Evolutionary conservation across 1,284 basidiomycete genomes (phyloP).

Genomic region (Agaricales sp.): DNA sequence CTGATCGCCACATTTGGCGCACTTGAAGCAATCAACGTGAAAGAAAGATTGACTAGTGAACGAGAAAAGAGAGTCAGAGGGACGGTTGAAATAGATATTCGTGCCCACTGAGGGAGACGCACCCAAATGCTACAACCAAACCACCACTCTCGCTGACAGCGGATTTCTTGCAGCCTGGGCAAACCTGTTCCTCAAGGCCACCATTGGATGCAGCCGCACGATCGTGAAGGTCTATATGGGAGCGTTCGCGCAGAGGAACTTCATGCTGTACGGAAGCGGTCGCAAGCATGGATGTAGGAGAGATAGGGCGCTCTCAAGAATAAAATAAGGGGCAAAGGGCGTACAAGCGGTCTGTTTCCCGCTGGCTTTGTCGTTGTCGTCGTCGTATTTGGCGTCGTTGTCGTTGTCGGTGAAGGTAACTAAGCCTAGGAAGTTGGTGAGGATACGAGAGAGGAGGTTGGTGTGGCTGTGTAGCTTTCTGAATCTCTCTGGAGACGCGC

Average conservation of each 20-base stretch:
- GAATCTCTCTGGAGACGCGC: too few species aligned
- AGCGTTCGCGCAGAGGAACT: constrained; percentile 1
- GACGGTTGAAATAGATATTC: constrained; percentile 15
- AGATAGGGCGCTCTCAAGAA: neutral
- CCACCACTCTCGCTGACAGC: constrained; percentile 82
- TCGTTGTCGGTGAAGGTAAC: neutral
- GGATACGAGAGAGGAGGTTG: neutral
- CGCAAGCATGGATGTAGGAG: neutral
- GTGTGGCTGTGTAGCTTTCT: neutral
- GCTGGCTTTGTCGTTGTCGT: constrained; percentile 11
- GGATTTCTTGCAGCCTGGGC: constrained; percentile 78
- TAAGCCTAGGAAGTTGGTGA: neutral
- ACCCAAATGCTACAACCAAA: constrained; percentile 89
- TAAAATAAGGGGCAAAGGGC: constrained; percentile 6
- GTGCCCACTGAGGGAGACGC: constrained; percentile 15
- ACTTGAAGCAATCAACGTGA: constrained; percentile 77
- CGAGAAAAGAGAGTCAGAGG: constrained; percentile 8
- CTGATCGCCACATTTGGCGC: constrained; percentile 71
- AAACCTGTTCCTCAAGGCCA: constrained; percentile 49
- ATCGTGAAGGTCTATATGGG: constrained; percentile 8
- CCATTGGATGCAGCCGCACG: constrained; percentile 5
- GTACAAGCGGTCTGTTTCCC: constrained; percentile 9
- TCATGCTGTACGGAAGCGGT: constrained; percentile 2
- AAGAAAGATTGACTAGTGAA: constrained; percentile 65
- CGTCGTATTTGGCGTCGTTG: neutral